These are phyloP conservation scores for Prunus kanzakura DNA, from an alignment of 306 rosid genomes.

Conservation along the genomic window DNA sequence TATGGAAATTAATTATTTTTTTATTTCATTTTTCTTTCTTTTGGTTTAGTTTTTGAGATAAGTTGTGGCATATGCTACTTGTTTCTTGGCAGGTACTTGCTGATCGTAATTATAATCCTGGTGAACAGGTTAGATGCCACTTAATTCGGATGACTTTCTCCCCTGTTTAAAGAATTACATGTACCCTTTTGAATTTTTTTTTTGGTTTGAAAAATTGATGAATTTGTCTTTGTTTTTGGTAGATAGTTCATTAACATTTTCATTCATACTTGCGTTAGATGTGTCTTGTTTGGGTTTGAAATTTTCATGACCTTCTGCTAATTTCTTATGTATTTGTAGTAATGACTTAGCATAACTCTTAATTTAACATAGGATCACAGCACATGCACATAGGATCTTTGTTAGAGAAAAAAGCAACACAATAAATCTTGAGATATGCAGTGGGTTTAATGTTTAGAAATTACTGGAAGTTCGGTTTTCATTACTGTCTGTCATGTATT, in stretches of 20 bases:
- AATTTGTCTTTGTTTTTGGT: neutral
- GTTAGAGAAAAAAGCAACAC: neutral
- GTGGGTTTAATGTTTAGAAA: neutral
- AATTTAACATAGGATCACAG: neutral
- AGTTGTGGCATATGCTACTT: neutral
- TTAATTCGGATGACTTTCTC: constrained; percentile 2
- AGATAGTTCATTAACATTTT: neutral
- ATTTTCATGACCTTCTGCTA: neutral
- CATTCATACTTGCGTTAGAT: neutral
- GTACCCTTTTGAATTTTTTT: neutral
- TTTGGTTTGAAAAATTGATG: neutral
- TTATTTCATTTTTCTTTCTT: neutral
- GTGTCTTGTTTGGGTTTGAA: neutral
- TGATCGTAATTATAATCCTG: constrained; percentile 61
- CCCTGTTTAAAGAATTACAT: neutral
- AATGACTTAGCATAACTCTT: neutral
- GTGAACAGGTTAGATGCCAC: constrained; percentile 59
- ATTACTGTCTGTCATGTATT: neutral
- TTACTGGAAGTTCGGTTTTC: neutral
- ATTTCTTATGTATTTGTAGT: neutral
- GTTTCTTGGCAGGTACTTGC: constrained; percentile 52
- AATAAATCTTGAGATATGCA: neutral
- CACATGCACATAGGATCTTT: neutral
- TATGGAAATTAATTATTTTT: neutral
- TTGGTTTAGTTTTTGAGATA: neutral